A percentile compares a stretch with the other conserved stretches of the same genome.
Evolutionary conservation across 2,329 filamentous ascomycete species (phyloP).

Genomic region (Tolypocladium capitatum): DNA sequence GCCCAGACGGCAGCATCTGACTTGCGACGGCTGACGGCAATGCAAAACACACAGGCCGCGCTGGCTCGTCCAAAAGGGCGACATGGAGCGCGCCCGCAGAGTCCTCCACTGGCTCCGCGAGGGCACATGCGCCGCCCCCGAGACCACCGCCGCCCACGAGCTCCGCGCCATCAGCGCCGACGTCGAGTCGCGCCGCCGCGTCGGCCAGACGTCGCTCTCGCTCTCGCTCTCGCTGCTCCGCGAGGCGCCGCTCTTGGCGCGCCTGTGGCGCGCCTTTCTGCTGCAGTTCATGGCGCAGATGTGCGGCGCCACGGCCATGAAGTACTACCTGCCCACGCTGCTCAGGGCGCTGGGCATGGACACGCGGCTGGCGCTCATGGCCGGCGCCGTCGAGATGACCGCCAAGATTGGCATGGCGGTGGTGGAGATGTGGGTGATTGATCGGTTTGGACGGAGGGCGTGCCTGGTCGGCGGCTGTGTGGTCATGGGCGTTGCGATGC

Average conservation of each 20-base stretch:
- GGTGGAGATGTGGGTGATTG: slow-evolving; percentile 43
- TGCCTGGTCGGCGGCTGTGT: slow-evolving; percentile 35
- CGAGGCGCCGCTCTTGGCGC: slow-evolving; percentile 31
- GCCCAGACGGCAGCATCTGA: slow-evolving; percentile 8
- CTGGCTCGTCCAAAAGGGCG: slow-evolving; percentile 41
- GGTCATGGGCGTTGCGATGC: slow-evolving; percentile 39
- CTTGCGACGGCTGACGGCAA: too few relatives aligned
- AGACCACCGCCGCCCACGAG: slow-evolving; percentile 26
- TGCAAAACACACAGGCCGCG: slow-evolving; percentile 35
- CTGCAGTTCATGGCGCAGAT: slow-evolving; percentile 48
- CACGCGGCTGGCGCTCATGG: slow-evolving; percentile 34
- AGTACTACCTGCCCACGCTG: slow-evolving; percentile 44
- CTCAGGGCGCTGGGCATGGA: slow-evolving; percentile 36
- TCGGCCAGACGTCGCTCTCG: slow-evolving; percentile 8
- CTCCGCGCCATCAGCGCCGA: slow-evolving; percentile 32
- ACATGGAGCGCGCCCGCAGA: slow-evolving; percentile 26
- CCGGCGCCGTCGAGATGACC: slow-evolving; percentile 42
- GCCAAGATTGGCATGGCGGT: slow-evolving; percentile 43
- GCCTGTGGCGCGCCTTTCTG: slow-evolving; percentile 42
- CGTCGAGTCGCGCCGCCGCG: slow-evolving; percentile 22
- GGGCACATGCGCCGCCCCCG: slow-evolving; percentile 20
- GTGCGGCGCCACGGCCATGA: slow-evolving; percentile 46
- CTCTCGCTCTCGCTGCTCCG: slow-evolving; percentile 31
- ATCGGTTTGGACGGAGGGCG: slow-evolving; percentile 33
- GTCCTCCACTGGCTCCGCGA: slow-evolving; percentile 37